A percentile compares a stretch with the other conserved stretches of the same genome.
These are phyloP conservation scores for Pueraria montana DNA, from an alignment of 306 rosid species.

Conservation along the genomic window DNA sequence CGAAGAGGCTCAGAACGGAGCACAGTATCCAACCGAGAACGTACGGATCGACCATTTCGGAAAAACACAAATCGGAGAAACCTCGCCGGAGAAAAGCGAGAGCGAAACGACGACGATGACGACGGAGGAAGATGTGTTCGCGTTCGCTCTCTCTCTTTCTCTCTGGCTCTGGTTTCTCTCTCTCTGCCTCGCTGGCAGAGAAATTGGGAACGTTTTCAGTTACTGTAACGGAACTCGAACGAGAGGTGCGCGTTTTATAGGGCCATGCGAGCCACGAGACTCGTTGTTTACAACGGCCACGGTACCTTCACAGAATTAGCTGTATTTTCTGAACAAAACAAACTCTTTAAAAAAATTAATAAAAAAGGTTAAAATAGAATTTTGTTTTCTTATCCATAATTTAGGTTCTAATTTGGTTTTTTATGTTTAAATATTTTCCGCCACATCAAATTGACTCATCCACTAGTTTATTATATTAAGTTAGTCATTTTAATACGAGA, in stretches of 20 bases:
- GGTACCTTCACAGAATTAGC: conserved; percentile 3
- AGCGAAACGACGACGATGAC: background rate
- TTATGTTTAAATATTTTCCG: too few species aligned
- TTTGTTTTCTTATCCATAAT: too few species aligned
- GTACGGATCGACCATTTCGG: conserved; percentile 65
- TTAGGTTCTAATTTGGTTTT: too few species aligned
- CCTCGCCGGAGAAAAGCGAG: conserved; percentile 23
- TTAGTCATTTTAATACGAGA: too few species aligned
- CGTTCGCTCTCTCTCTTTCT: background rate
- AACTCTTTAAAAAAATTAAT: background rate
- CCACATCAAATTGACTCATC: too few species aligned
- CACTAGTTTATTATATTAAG: too few species aligned
- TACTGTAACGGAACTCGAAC: conserved; percentile 2
- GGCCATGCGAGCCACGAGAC: conserved; percentile 27
- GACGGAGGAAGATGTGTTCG: background rate
- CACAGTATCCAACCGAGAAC: conserved; percentile 66
- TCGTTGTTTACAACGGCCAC: conserved; percentile 8
- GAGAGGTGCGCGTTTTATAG: conserved; percentile 28
- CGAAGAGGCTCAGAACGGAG: conserved; percentile 55
- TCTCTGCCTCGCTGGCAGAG: conserved; percentile 52
- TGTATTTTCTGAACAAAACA: background rate
- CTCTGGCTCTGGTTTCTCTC: conserved; percentile 23
- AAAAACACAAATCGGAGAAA: conserved; percentile 47
- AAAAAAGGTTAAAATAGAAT: too few species aligned
- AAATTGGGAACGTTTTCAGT: background rate